These are phyloP conservation scores for Tuber microsphaerosporum DNA, from an alignment of 495 filamentous ascomycete species.

Conservation along the genomic window DNA sequence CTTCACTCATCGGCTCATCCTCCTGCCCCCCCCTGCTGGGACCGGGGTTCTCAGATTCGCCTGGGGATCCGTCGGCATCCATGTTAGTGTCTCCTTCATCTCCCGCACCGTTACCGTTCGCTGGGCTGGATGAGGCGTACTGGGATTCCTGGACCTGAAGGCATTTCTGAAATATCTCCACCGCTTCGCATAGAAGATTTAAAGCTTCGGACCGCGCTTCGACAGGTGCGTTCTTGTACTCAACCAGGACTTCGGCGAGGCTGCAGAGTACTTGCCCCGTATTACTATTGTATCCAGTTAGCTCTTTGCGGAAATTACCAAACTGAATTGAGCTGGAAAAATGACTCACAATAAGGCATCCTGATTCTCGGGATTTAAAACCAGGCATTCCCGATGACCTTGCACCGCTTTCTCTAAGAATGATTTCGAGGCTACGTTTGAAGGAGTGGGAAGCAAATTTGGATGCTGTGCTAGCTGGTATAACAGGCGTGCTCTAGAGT, in stretches of 20 bases:
- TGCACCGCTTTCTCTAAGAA: conserved; percentile 27
- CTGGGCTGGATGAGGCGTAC: neutral
- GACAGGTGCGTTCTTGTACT: conserved; percentile 21
- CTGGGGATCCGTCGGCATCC: conserved; percentile 1
- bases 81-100: conserved; percentile 2
- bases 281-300: conserved; percentile 28
- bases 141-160: conserved; percentile 22
- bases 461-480: conserved; percentile 33
- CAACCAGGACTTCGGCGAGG: conserved; percentile 27
- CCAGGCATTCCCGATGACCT: conserved; percentile 24
- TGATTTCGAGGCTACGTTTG: neutral
- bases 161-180: conserved; percentile 30
- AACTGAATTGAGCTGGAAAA: neutral
- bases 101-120: neutral
- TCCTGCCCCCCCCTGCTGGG: conserved; percentile 2
- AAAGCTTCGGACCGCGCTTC: conserved; percentile 21
- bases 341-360: conserved; percentile 36
- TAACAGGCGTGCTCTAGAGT: conserved; percentile 26
- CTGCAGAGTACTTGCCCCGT: conserved; percentile 35
- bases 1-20: conserved; percentile 22
- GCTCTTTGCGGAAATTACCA: neutral
- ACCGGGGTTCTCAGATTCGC: neutral
- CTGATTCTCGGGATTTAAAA: conserved; percentile 22
- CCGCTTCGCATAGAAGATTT: conserved; percentile 21
- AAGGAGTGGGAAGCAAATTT: conserved; percentile 18